A percentile compares a stretch with the other conserved stretches of the same genome.
phyloP scores from a whole-genome alignment of 169 alveolate species.

The Plasmodium ovale region DNA sequence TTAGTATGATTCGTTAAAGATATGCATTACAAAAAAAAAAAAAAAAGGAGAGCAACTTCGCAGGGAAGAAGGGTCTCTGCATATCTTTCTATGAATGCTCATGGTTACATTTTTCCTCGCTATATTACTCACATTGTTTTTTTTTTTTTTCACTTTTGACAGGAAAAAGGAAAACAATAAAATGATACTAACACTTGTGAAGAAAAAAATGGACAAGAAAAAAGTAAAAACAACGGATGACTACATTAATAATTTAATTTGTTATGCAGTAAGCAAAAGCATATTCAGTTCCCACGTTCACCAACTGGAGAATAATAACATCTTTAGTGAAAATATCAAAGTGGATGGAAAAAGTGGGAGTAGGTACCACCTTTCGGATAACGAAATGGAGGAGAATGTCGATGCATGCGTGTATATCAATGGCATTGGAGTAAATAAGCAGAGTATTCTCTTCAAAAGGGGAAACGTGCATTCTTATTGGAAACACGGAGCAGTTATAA shows the following conservation, averaged over 20 bases:
- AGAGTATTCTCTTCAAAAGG: slow-evolving; percentile 7
- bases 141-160: background rate
- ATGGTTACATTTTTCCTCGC: too few relatives aligned
- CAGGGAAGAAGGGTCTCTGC: too few relatives aligned
- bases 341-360: background rate
- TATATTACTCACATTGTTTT: too few relatives aligned
- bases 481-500: background rate
- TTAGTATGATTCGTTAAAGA: too few relatives aligned
- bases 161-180: slow-evolving; percentile 41
- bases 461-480: slow-evolving; percentile 1
- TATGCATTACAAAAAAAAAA: background rate
- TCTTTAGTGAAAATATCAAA: slow-evolving; percentile 14
- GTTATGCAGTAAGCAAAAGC: slow-evolving; percentile 24
- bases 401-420: too few relatives aligned
- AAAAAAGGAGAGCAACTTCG: too few relatives aligned
- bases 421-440: background rate
- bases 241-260: slow-evolving; percentile 19
- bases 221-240: slow-evolving; percentile 4
- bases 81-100: too few relatives aligned
- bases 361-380: background rate
- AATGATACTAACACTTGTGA: background rate
- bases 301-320: background rate
- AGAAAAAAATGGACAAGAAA: background rate
- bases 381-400: background rate
- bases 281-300: background rate